Evolutionary conservation across 2,329 filamentous ascomycete species (phyloP), one percentile per base, ranked within the genome.

Genomic region (Xylaria sp.): DNA sequence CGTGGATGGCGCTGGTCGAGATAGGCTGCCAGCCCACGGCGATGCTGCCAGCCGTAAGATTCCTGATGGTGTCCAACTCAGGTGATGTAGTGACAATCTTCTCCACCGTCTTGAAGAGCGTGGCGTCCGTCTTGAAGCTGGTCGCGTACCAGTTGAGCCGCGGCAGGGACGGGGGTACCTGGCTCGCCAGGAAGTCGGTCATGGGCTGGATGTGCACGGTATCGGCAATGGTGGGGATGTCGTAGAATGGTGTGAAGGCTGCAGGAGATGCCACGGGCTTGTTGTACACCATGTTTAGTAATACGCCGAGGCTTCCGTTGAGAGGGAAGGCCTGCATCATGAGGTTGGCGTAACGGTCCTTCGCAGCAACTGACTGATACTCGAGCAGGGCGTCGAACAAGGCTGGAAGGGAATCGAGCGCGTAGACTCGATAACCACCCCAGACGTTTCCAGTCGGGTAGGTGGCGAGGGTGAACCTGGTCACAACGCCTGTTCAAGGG

Each of bases 21-120:
- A 80, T 78, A 4, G 77, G 77, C 61, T 80, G 78, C 69, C 74
- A 74, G 52, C 75, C 75, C 43, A 80, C 75, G 28, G 75, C 77
- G 28, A 79, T 62, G 36, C 76, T 76, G 48, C 74, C 77, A 36
- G 72, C 73, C 39, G 71, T 74, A 25, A 77, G 64, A 48, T 71
- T 72, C 64, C 68, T 61, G 43, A 78, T 71, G 43, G 70, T 43
- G 7, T 72, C 67, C 23, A 79, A 48, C 63, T 77, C 75, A 12
- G 76, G 72, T 13, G 75, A 71, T 15, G 73, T 70, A 18, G 69
- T 72, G 43, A 78, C 61, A 57, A 77, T 73, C 28, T 72, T 49
- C 49, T 67, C 68, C 31, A 78, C 67, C 13, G 67, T 59, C 51
- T 66, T 55, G 71, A 76, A 76, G 25, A 75, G 66, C 15, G 71